A percentile compares a stretch with the other conserved stretches of the same genome.
These are phyloP conservation scores for Saksenaea vasiformis DNA, from an alignment of 371 early-diverging fungal genomes.

Conservation along the genomic window DNA sequence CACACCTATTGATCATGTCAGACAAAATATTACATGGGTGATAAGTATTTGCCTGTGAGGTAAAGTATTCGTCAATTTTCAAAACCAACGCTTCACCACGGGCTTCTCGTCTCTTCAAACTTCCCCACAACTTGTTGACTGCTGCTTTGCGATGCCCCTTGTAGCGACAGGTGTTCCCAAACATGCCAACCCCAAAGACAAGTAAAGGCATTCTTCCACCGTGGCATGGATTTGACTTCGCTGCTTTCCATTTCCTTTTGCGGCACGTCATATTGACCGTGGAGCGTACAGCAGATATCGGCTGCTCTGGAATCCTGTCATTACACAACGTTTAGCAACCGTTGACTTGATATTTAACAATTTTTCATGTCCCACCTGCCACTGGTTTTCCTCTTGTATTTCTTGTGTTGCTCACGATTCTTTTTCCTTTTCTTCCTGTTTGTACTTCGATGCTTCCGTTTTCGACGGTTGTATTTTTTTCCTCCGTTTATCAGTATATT, in stretches of 20 bases:
- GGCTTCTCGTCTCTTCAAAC: constrained; percentile 3
- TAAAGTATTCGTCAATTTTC: constrained; percentile 3
- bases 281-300: constrained; percentile 3
- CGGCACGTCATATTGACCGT: neutral
- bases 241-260: neutral
- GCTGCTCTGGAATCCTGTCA: neutral
- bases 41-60: constrained; percentile 5
- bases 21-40: neutral
- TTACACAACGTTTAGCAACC: neutral
- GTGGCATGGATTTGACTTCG: neutral
- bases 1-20: constrained; percentile 1
- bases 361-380: too few relatives aligned
- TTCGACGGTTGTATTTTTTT: neutral
- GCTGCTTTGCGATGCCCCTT: neutral
- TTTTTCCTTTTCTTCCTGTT: constrained; percentile 4
- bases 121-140: neutral
- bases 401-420: neutral
- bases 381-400: too few relatives aligned
- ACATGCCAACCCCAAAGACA: constrained; percentile 8
- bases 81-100: neutral
- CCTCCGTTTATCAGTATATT: too few relatives aligned
- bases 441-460: neutral
- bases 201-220: constrained; percentile 3
- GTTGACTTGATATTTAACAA: too few relatives aligned
- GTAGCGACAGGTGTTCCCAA: neutral